Conservation (phyloP, 1,284 basidiomycete species). For the Mycocalia duriaeana region DNA sequence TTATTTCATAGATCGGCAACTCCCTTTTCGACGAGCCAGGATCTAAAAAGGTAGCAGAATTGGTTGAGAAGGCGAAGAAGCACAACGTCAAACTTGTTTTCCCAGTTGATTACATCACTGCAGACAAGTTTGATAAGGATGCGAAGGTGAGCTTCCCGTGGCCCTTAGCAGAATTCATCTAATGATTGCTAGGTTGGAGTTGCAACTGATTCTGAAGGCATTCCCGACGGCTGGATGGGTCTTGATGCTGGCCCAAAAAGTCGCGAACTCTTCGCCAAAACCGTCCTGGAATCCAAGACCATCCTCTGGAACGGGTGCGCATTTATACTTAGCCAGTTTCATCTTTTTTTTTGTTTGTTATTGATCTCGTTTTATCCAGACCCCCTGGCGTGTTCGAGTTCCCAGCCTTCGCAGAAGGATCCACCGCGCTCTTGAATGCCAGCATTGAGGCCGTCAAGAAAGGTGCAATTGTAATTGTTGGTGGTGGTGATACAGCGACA, state of each 20-base stretch:
- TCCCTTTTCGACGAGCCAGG: constrained; percentile 94
- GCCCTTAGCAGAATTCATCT: not conserved
- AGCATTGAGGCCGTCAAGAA: constrained; percentile 83
- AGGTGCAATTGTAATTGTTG: constrained; percentile 91
- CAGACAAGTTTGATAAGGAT: constrained; percentile 93
- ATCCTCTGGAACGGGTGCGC: constrained; percentile 95
- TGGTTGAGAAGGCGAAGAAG: constrained; percentile 91
- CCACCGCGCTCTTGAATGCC: constrained; percentile 81
- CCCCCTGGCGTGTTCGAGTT: constrained; percentile 99
- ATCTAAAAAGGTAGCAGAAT: constrained; percentile 78
- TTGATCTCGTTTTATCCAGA: constrained; percentile 30
- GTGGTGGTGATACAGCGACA: constrained; percentile 91
- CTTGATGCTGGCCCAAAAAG: constrained; percentile 87
- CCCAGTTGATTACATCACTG: constrained; percentile 93
- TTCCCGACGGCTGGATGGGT: constrained; percentile 93
- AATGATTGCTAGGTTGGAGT: constrained; percentile 49
- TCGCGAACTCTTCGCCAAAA: constrained; percentile 72
- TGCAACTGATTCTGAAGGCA: constrained; percentile 82
- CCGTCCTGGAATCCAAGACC: constrained; percentile 89
- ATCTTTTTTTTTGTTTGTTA: constrained; percentile 7
- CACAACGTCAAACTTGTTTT: constrained; percentile 95
- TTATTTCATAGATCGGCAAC: constrained; percentile 80
- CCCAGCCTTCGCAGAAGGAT: constrained; percentile 85
- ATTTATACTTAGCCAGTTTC: constrained; percentile 6
- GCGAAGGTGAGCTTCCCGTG: constrained; percentile 54